Evolutionary conservation across 805 yeast genomes (phyloP), one percentile per base, ranked within the genome.

Genomic region (Zygotorulaspora florentina): DNA sequence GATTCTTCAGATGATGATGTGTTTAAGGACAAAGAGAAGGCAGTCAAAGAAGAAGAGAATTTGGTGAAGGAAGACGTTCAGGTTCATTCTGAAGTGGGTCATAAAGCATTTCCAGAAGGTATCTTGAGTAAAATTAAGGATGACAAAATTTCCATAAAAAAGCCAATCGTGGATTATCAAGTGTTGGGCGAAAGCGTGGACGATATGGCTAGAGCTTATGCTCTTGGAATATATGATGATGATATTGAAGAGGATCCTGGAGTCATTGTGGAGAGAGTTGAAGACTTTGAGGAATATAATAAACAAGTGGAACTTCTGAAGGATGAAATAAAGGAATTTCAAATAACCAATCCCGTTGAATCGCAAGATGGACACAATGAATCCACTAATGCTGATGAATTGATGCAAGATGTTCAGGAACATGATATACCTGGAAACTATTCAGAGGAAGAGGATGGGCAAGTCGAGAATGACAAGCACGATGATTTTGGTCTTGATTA

Each of bases 171-270:
- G 8, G 82, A 79, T 48, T 75, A 69, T 52, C 60, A 56, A 8
- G 53, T 69, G 1, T 47, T 76, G 25, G 72, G 71, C 18, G 68
- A 68, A 15, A 75, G 79, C 53, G 46, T 75, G 52, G 83, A 79
- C 40, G 71, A 75, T 2, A 76, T 81, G 82, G 84, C 79, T 0
- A 70, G 72, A 42, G 85, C 84, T 0, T 82, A 82, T 52, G 66
- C 71, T n/a, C 53, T 71, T 17, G 87, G 86, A 1, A 60, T 75
- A 52, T 80, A 78, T 55, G 85, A 81, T 55, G 85, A 79, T 48
- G 85, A 81, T 52, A 62, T 76, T 8, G 71, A 66, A 18, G 75
- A 80, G 0, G 72, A 73, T 40, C 66, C 65, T 5, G 85, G 85
- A 0, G 76, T 76, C 11, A 74, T 82, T 0, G 73, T 82, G 16